A percentile compares a stretch with the other conserved stretches of the same genome.
Conservation (phyloP, 164 flowering plant species). For the Platanus orientalis region DNA sequence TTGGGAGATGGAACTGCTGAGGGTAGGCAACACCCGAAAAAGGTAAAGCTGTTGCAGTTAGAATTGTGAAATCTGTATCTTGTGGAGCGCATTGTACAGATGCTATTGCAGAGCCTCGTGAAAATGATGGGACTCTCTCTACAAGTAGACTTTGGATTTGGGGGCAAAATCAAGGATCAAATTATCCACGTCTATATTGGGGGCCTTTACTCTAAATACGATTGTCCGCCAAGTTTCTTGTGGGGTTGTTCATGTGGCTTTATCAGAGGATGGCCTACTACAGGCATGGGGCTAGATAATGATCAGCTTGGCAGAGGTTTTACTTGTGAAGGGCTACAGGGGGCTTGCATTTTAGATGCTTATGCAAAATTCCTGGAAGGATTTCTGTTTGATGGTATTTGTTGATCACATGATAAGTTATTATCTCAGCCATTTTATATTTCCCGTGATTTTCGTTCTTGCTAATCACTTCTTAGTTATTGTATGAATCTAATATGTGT, state of each 20-base stretch:
- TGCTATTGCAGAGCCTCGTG: conserved; percentile 89
- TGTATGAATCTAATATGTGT: conserved; percentile 7
- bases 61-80: conserved; percentile 79
- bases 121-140: conserved; percentile 72
- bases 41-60: conserved; percentile 68
- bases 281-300: conserved; percentile 98
- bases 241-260: conserved; percentile 90
- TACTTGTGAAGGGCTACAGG: conserved; percentile 95
- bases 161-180: conserved; percentile 99
- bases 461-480: not conserved
- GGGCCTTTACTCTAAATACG: conserved; percentile 89
- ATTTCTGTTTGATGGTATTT: no score
- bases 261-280: conserved; percentile 82
- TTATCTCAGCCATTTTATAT: not conserved
- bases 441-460: not conserved
- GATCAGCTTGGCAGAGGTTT: conserved; percentile 99
- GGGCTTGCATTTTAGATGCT: conserved; percentile 70
- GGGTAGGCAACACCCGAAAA: conserved; percentile 66
- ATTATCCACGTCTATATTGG: conserved; percentile 82
- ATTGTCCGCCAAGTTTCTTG: conserved; percentile 86
- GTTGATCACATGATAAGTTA: no score
- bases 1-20: conserved; percentile 95
- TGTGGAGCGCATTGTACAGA: conserved; percentile 98
- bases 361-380: conserved; percentile 84
- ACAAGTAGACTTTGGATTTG: conserved; percentile 89